Evolutionary conservation across 345 rosid genomes (phyloP), one percentile per base, ranked within the genome.

Genomic region (Pugionium cornutum): DNA sequence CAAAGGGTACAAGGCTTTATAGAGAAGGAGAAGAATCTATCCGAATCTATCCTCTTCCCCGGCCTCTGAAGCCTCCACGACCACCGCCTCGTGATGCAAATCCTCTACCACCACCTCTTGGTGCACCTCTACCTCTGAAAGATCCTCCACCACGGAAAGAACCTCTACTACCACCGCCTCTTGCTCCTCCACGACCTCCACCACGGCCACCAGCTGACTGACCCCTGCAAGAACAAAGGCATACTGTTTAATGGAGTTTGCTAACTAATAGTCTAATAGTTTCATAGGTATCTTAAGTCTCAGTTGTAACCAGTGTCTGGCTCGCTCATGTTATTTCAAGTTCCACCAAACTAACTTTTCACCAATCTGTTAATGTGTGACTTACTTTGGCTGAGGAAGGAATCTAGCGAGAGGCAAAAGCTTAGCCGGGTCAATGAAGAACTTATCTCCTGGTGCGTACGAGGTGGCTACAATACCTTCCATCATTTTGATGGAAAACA

Each of bases 391-490:
- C 67, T 85, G 97, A 3, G 96, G 62, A 77, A 94, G 90, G 80
- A 94, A 94, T 80, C 80, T 86, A 44, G 95, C 79, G 34, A 90
- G 89, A 62, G 92, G 92, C 76, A 90, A 77, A 4, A 94, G 97
- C 79, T 83, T 90, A 53, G 10, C 34, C 0, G 99, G 96, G 66
- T 86, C 86, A 35, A 92, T 94, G 74, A 36, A 94, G 77, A 90
- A 90, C 81, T 86, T 94, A 45, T 94, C 99, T 1, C 97, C 97
- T 1, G 37, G 30, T 1, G 66, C 1, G 53, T 88, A 90, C 1
- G 96, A 88, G 69, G 92, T 83, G 2, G 98, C 96, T 40, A 92
- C 88, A 59, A 92, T 85, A 27, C 97, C 98, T 81, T 86, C 97
- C 87, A 81, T 82, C 97, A 94, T 84, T 78, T 94, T 90, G 72